Conservation (phyloP, 306 rosid species). For the Castanea sativa region DNA sequence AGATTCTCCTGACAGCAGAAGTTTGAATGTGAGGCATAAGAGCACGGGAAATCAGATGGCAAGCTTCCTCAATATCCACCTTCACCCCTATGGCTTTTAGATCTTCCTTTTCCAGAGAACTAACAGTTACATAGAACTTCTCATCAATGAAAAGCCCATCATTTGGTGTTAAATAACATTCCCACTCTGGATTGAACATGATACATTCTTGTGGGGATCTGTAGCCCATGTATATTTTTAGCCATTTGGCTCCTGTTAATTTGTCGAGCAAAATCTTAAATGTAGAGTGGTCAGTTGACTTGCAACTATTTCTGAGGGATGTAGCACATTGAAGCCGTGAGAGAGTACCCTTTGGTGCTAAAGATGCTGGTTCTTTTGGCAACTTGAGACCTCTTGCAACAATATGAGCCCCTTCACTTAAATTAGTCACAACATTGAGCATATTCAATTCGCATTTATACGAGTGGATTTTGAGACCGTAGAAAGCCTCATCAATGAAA, state of each 20-base stretch:
- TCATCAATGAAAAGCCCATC: conserved; percentile 18
- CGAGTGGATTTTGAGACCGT: conserved; percentile 5
- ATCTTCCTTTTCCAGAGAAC: conserved; percentile 2
- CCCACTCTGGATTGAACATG: conserved; percentile 22
- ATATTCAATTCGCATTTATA: conserved; percentile 19
- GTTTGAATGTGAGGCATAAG: background rate
- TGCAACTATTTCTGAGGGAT: background rate
- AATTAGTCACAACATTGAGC: conserved; percentile 18
- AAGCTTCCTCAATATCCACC: conserved; percentile 19
- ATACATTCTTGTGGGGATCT: background rate
- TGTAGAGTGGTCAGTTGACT: background rate
- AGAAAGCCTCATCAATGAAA: conserved; percentile 16
- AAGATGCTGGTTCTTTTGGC: conserved; percentile 1
- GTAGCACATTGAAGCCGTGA: conserved; percentile 13
- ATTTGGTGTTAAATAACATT: conserved; percentile 5
- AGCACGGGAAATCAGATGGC: background rate
- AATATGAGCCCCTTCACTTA: conserved; percentile 10
- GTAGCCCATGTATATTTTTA: too few relatives aligned
- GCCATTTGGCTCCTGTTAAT: background rate
- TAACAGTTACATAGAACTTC: background rate
- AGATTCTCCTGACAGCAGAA: background rate
- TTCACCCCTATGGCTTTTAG: conserved; percentile 16
- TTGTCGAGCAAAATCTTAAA: background rate
- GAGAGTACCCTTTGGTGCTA: conserved; percentile 12
- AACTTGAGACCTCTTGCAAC: conserved; percentile 14